phyloP scores from a whole-genome alignment of 768 basidiomycete species.

The Aureoboletus auriporus region DNA sequence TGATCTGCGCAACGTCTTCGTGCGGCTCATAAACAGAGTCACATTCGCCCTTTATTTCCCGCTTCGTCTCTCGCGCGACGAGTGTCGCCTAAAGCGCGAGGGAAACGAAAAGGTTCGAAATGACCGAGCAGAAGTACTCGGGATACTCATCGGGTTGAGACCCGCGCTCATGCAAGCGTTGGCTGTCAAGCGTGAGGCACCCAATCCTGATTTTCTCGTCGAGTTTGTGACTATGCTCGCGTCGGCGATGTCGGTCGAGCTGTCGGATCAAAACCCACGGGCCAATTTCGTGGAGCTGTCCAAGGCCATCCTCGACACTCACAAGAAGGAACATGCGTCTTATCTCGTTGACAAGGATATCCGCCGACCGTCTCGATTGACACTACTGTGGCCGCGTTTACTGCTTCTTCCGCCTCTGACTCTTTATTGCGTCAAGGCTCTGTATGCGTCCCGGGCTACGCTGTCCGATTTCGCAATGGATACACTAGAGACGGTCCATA shows the following conservation, averaged over 20 bases:
- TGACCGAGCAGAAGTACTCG: constrained; percentile 63
- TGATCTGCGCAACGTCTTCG: constrained; percentile 6
- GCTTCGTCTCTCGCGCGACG: constrained; percentile 59
- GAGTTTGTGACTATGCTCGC: constrained; percentile 19
- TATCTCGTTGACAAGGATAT: constrained; percentile 40
- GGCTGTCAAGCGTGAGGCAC: constrained; percentile 3
- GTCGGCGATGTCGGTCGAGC: constrained; percentile 13
- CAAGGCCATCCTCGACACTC: constrained; percentile 21
- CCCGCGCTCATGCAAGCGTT: constrained; percentile 38
- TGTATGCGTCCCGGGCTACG: constrained; percentile 58
- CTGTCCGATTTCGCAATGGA: constrained; percentile 55
- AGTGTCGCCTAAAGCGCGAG: constrained; percentile 58
- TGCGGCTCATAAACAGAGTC: constrained; percentile 10
- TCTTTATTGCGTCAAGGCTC: constrained; percentile 44
- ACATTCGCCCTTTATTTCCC: constrained; percentile 39
- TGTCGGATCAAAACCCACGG: constrained; percentile 7
- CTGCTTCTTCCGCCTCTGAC: constrained; percentile 70
- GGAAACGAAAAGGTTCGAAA: constrained; percentile 63
- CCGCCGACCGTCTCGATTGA: constrained; percentile 61
- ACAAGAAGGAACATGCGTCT: constrained; percentile 24
- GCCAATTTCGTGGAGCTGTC: constrained; percentile 17
- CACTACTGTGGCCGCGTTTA: constrained; percentile 78
- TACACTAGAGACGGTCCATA: constrained; percentile 58
- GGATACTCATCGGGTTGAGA: constrained; percentile 55
- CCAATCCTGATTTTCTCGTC: constrained; percentile 15